A percentile compares a stretch with the other conserved stretches of the same genome.
Conservation (phyloP, 768 basidiomycete genomes). For the Termitomyces sp. region DNA sequence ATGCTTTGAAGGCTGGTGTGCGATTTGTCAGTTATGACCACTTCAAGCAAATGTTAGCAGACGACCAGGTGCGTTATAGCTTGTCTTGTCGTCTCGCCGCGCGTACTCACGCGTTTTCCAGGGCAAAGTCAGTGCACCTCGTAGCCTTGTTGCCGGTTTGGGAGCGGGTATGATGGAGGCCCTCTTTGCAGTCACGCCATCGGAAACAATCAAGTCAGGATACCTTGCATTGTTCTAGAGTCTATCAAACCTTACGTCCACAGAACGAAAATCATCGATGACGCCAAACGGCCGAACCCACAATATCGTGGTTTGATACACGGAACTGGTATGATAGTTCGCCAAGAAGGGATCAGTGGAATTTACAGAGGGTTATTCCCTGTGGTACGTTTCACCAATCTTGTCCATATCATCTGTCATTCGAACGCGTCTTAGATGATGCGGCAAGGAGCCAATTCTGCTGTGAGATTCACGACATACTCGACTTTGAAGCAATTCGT, state of each 20-base stretch:
- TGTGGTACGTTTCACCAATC: constrained; percentile 54
- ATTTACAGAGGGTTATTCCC: constrained; percentile 92
- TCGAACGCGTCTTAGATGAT: constrained; percentile 62
- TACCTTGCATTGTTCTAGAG: neutral
- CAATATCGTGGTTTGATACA: constrained; percentile 85
- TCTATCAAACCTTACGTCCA: neutral
- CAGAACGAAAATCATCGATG: constrained; percentile 97
- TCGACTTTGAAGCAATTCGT: constrained; percentile 91
- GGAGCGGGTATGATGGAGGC: constrained; percentile 93
- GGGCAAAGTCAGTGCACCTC: constrained; percentile 88
- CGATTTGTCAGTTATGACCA: constrained; percentile 93
- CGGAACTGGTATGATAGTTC: constrained; percentile 75
- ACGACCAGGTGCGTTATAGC: constrained; percentile 59
- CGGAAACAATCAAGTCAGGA: constrained; percentile 95
- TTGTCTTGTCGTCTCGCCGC: neutral
- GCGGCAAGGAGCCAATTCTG: constrained; percentile 97
- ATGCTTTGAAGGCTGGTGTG: constrained; percentile 92
- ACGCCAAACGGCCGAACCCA: constrained; percentile 80
- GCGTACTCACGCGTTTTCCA: constrained; percentile 22
- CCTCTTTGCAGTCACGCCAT: constrained; percentile 91
- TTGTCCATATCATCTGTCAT: neutral
- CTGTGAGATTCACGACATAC: constrained; percentile 94
- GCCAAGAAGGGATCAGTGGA: constrained; percentile 79
- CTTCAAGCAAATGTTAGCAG: constrained; percentile 81
- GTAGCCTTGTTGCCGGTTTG: constrained; percentile 77